Conservation (phyloP, 2,329 filamentous ascomycete species). For the Stagonosporopsis chrysanthemi region DNA sequence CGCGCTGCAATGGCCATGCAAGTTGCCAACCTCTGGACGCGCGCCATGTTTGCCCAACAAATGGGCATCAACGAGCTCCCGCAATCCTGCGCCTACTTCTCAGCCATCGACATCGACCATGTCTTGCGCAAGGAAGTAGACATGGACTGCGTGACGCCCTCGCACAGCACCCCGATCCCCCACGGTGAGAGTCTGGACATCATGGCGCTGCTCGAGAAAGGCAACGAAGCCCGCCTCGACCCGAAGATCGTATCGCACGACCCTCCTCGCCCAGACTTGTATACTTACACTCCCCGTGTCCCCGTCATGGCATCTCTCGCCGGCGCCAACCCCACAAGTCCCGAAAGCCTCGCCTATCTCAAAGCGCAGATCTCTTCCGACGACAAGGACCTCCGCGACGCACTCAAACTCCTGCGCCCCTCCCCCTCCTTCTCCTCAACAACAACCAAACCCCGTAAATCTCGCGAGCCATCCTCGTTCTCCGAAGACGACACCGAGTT, state of each 20-base stretch:
- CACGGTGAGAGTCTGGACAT: conserved; percentile 91
- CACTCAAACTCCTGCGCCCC: conserved; percentile 65
- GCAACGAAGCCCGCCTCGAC: conserved; percentile 72
- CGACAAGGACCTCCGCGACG: conserved; percentile 75
- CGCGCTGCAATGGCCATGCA: conserved; percentile 91
- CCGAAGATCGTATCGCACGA: conserved; percentile 64
- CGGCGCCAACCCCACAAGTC: conserved; percentile 44
- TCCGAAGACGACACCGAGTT: too few relatives aligned
- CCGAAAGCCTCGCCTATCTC: conserved; percentile 67
- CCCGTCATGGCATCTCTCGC: conserved; percentile 79
- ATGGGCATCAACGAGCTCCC: conserved; percentile 95
- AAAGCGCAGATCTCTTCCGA: conserved; percentile 82
- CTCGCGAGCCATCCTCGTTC: too few relatives aligned
- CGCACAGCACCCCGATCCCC: conserved; percentile 77
- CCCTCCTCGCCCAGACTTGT: conserved; percentile 67
- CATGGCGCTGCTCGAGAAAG: conserved; percentile 75
- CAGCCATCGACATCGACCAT: conserved; percentile 91
- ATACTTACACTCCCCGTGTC: conserved; percentile 72
- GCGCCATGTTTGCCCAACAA: conserved; percentile 96
- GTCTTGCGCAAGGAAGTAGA: conserved; percentile 98
- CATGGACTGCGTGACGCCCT: conserved; percentile 95
- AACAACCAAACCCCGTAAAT: too few relatives aligned
- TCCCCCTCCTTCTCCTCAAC: too few relatives aligned
- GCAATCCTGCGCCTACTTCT: conserved; percentile 94
- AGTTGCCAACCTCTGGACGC: conserved; percentile 93